phyloP scores from a whole-genome alignment of 1,139 yeast species.

The Pneumocystis carinii region DNA sequence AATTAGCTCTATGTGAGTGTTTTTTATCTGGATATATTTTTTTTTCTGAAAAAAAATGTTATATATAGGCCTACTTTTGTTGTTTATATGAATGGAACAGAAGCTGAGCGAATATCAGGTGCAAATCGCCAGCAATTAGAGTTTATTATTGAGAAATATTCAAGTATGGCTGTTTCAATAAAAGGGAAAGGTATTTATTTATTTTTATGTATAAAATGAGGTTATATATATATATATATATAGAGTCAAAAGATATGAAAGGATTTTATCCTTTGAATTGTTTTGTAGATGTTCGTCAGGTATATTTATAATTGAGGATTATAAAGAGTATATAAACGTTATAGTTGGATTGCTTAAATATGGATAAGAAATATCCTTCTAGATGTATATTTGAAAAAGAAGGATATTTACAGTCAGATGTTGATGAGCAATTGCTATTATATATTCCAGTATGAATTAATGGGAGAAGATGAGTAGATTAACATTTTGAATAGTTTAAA shows the following conservation, averaged over 20 bases:
- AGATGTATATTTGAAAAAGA: constrained; percentile 4
- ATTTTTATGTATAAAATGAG: neutral
- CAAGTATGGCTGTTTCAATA: neutral
- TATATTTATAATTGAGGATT: neutral
- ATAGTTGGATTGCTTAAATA: constrained; percentile 7
- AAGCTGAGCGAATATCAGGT: constrained; percentile 53
- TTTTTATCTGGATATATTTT: neutral
- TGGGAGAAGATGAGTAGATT: neutral
- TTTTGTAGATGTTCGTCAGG: neutral
- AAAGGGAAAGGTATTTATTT: neutral
- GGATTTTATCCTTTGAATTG: neutral
- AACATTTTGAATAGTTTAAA: neutral
- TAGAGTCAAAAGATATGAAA: neutral
- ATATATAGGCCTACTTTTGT: constrained; percentile 49
- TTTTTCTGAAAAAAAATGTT: neutral
- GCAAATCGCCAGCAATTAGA: constrained; percentile 34
- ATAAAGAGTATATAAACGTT: neutral
- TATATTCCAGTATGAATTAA: constrained; percentile 7
- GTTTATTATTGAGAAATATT: constrained; percentile 4
- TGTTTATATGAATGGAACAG: constrained; percentile 52
- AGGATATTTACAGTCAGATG: constrained; percentile 9
- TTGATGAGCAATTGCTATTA: constrained; percentile 13
- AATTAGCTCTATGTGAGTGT: constrained; percentile 47
- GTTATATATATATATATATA: constrained; percentile 3
- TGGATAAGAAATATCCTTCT: constrained; percentile 1